These are phyloP conservation scores for Kodamaea ohmeri DNA, from an alignment of 1,139 yeast species.

Conservation along the genomic window DNA sequence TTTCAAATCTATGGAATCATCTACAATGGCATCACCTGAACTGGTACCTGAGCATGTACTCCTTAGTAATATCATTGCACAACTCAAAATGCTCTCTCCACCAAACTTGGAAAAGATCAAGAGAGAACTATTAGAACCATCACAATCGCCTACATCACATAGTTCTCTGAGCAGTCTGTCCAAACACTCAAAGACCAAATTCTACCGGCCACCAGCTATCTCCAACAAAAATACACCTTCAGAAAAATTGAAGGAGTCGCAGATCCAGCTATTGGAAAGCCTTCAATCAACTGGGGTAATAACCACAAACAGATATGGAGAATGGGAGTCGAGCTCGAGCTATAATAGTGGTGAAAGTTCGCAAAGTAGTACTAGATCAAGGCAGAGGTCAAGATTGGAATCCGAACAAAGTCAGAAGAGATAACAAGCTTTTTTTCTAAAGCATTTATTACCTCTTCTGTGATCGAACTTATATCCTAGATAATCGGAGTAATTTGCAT, in stretches of 20 bases:
- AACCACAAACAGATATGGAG: slow-evolving; percentile 30
- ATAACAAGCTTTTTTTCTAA: no score
- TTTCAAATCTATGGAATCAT: not conserved
- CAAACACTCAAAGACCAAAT: slow-evolving; percentile 4
- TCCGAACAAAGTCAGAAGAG: not conserved
- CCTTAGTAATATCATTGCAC: not conserved
- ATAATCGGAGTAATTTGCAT: no score
- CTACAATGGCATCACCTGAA: not conserved
- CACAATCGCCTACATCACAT: not conserved
- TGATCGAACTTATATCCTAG: no score
- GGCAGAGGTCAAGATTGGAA: not conserved
- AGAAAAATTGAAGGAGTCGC: slow-evolving; percentile 23
- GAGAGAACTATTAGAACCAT: not conserved
- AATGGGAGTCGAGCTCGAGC: slow-evolving; percentile 8
- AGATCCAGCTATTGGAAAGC: slow-evolving; percentile 23
- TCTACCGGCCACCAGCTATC: slow-evolving; percentile 16
- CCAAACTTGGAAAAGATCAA: not conserved
- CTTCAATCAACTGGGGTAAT: slow-evolving; percentile 22
- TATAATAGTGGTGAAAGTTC: slow-evolving; percentile 2
- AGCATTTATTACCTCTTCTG: no score
- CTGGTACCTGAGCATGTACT: not conserved
- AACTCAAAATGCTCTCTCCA: not conserved
- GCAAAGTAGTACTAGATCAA: slow-evolving; percentile 9
- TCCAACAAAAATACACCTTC: slow-evolving; percentile 20
- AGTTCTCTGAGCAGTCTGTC: no score